Conservation (phyloP, 2,329 filamentous ascomycete species). For the Pseudophaeomoniella oleicola region DNA sequence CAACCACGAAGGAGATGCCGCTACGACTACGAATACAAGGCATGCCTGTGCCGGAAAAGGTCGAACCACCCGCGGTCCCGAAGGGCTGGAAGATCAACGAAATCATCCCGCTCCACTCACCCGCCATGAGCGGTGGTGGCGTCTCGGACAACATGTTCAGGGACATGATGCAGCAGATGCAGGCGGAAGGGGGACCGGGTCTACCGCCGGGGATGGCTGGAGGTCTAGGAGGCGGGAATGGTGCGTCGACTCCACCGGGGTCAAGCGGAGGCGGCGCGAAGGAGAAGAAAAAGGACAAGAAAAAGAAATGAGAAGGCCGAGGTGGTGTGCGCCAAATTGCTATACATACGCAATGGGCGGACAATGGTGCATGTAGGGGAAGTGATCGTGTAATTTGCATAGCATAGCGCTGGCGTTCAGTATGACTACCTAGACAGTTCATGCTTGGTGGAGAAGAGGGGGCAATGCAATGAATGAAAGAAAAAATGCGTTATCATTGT, state of each 20-base stretch:
- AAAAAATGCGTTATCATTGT: too few species aligned
- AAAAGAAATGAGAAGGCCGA: too few species aligned
- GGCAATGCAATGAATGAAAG: too few species aligned
- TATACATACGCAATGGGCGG: too few species aligned
- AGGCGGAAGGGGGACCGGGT: constrained; percentile 22
- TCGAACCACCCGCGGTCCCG: constrained; percentile 57
- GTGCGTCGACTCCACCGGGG: constrained; percentile 12
- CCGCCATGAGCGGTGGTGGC: constrained; percentile 81
- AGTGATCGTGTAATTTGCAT: too few species aligned
- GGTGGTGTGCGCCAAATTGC: too few species aligned
- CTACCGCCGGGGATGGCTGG: constrained; percentile 37
- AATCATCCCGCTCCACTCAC: constrained; percentile 73
- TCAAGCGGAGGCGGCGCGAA: constrained; percentile 14
- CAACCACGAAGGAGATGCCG: constrained; percentile 58
- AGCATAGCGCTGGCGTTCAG: too few species aligned
- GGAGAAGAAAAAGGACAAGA: constrained; percentile 35
- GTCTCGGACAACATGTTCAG: constrained; percentile 89
- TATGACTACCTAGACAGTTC: too few species aligned
- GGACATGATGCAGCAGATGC: constrained; percentile 95
- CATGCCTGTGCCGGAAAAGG: constrained; percentile 50
- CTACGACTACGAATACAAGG: constrained; percentile 61
- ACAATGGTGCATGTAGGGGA: too few species aligned
- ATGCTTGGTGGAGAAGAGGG: too few species aligned
- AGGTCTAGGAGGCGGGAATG: constrained; percentile 23
- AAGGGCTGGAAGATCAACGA: constrained; percentile 81